Base-by-base conservation (phyloP, 495 filamentous ascomycete species). In the Pseudomonodictys pantanalensis region DNA sequence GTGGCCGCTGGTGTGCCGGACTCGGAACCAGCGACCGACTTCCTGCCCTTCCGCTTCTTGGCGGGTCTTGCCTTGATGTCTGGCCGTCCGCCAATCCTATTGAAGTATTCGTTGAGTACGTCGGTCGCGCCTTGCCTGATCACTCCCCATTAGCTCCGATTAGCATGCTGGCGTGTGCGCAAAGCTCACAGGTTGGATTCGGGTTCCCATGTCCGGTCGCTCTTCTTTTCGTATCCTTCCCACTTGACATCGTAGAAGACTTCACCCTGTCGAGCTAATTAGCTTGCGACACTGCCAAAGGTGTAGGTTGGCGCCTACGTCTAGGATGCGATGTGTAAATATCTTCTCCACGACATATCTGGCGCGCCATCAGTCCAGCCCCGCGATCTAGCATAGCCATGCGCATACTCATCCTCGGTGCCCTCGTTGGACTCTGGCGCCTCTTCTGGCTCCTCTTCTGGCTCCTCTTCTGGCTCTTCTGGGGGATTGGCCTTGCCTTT, bases 301-400 rank as follows among this genome's bases (percentile, higher is more conserved):
- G 22, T 7, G 17, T 11, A 51, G 22, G 20, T 18, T n/a, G n/a
- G 2, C 15, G 22, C n/a, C 28, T 26, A 64, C 71, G 45, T 56
- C 76, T 78, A 60, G 55, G 58, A 75, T 82, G 8, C 60, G 55
- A 52, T 87, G 84, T 0, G 67, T 68, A 4, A 77, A 23, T 26
- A 88, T 86, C 15, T 73, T 74, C 56, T 88, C 84, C 1, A 87
- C 85, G 10, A 80, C 66, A 62, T 79, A 88, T n/a, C 83, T 86
- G 47, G 25, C 48, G 17, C 45, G 23, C 30, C n/a, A 53, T 80
- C 62, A 83, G 76, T 52, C 7, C 38, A 30, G 42, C 30, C 22
- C 18, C 35, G 5, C 28, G n/a, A 8, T 26, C 20, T 18, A 26
- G 45, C 11, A 63, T 39, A 33, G 43, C 7, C 50, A 41, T 54